These are phyloP conservation scores for Kickxella alabastrina DNA, from an alignment of 192 early-diverging fungal species.

Conservation along the genomic window DNA sequence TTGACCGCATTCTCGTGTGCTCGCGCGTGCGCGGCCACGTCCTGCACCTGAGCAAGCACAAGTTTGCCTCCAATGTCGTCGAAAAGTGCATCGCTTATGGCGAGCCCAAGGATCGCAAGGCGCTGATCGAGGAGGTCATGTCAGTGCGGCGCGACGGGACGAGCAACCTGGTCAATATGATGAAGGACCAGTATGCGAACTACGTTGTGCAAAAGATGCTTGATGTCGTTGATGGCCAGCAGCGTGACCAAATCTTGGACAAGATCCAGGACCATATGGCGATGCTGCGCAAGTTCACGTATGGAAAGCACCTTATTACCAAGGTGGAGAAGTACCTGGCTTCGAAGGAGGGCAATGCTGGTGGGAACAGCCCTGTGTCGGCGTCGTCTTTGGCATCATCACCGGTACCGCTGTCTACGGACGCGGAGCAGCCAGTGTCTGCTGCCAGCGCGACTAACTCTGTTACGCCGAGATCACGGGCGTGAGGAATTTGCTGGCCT, in stretches of 20 bases:
- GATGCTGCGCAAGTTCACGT: constrained; percentile 94
- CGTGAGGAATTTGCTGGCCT: background rate
- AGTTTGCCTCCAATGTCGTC: constrained; percentile 98
- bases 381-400: constrained; percentile 7
- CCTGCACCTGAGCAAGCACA: constrained; percentile 92
- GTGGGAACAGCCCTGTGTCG: constrained; percentile 1
- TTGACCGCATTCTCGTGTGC: constrained; percentile 84
- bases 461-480: background rate
- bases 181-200: constrained; percentile 99
- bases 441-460: constrained; percentile 4
- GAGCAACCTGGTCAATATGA: constrained; percentile 90
- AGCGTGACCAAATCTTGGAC: constrained; percentile 78
- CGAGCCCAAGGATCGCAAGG: constrained; percentile 76
- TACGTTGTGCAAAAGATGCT: constrained; percentile 99
- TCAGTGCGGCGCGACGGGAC: constrained; percentile 69
- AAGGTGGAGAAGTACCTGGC: constrained; percentile 54
- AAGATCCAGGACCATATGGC: constrained; percentile 92
- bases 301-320: constrained; percentile 94
- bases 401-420: background rate
- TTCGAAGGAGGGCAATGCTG: constrained; percentile 7
- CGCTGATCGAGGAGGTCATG: constrained; percentile 91
- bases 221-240: constrained; percentile 92
- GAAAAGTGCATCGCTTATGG: constrained; percentile 98
- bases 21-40: constrained; percentile 90
- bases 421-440: background rate